phyloP scores from a whole-genome alignment of 2,329 filamentous ascomycete species.

The Chaetomium globosum region DNA sequence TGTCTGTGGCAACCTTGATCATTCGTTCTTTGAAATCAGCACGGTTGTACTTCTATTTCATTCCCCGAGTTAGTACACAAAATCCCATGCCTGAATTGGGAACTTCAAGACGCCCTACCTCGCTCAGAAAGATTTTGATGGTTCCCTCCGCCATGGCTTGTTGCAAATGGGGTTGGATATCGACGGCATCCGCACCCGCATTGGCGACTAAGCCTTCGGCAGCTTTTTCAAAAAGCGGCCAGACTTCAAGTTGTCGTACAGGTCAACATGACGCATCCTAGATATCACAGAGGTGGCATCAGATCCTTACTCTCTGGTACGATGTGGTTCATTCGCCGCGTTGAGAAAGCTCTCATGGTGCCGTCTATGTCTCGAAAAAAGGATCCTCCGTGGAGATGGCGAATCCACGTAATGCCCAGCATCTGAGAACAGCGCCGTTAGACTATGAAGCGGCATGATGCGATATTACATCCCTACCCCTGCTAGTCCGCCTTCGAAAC shows the following conservation, averaged over 20 bases:
- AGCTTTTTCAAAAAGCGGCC: neutral
- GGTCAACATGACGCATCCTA: neutral
- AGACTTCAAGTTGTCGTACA: neutral
- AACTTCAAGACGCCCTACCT: neutral
- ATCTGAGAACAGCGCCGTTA: no score
- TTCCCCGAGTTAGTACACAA: neutral
- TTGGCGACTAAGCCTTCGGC: neutral
- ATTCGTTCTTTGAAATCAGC: neutral
- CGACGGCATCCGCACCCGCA: neutral
- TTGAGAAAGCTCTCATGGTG: no score
- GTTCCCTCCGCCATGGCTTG: constrained; percentile 1
- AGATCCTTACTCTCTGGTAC: neutral
- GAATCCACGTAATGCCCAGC: no score
- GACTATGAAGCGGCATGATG: no score
- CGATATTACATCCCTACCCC: no score
- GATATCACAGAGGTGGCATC: neutral
- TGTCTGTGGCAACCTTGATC: neutral
- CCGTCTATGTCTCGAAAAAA: no score
- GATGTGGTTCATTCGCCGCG: no score
- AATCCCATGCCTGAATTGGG: neutral
- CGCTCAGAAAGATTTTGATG: neutral
- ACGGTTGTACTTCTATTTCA: neutral
- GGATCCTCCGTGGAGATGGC: no score
- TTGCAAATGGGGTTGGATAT: constrained; percentile 5
- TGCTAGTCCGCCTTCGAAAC: no score